A percentile compares a stretch with the other conserved stretches of the same genome.
Conservation (phyloP, 257 asterid species). For the Ballota nigra region DNA sequence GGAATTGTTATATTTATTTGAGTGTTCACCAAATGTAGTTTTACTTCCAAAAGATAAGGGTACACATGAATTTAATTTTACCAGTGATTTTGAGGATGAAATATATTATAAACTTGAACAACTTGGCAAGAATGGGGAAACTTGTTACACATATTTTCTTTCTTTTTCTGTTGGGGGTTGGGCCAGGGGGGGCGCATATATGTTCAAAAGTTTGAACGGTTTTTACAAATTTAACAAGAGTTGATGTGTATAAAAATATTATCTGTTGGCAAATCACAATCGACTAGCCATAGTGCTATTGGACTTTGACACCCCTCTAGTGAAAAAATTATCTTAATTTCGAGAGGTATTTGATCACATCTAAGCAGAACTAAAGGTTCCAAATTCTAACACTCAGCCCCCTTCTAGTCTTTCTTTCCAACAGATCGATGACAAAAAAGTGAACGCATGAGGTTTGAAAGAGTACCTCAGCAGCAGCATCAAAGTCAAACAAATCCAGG, state of each 20-base stretch:
- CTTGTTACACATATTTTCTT: not conserved
- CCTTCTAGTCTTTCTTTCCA: not conserved
- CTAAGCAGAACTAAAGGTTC: not conserved
- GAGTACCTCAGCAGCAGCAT: constrained; percentile 96
- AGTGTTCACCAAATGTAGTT: not conserved
- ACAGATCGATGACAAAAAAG: not conserved
- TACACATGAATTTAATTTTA: not conserved
- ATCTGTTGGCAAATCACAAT: no score
- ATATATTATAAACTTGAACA: not conserved
- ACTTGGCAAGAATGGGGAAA: not conserved
- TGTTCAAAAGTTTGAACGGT: not conserved
- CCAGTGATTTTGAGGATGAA: no score
- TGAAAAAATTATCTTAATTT: no score
- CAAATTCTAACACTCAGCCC: not conserved
- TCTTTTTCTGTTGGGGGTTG: not conserved
- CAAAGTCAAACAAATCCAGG: constrained; percentile 78
- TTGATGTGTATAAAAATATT: no score
- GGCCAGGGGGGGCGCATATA: not conserved
- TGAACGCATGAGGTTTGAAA: constrained; percentile 33
- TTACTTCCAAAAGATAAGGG: not conserved
- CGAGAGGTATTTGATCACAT: no score
- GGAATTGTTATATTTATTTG: not conserved
- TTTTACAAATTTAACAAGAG: not conserved
- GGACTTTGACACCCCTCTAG: no score
- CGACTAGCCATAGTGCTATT: no score